Evolutionary conservation across 805 yeast species (phyloP), one percentile per base, ranked within the genome.

Genomic region (Candida insectorum): DNA sequence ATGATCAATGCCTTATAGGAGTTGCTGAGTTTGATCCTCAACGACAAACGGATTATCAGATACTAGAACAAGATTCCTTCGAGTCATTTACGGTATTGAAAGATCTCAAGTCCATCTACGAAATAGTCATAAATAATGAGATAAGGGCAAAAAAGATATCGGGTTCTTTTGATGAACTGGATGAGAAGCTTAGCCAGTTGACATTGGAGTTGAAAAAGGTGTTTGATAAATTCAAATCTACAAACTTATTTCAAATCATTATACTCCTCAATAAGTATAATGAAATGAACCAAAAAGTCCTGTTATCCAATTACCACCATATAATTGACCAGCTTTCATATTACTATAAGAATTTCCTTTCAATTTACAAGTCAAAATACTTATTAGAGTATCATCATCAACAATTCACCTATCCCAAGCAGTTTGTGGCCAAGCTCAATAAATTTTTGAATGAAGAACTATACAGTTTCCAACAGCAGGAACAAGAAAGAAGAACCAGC

Each of bases 1-100:
- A 79, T 48, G 96, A 88, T 54, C 87, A 85, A 51, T 84, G 95
- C 45, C 46, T 61, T 9, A 60, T 73, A 40, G 83, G 76, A 7
- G 49, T 62, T 3, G 57, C 58, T 4, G 56, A 71, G n/a, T 48
- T 53, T 15, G 51, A 60, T n/a, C 48, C 28, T 21, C 13, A 21
- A 40, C 5, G 31, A 33, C 4, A 60, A 38, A 33, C 45, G 17
- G 73, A 44, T 51, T 54, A 67, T 12, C 53, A 61, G 2, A 75
- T 80, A 2, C 58, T 83, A 3, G 56, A 57, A 13, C 65, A 65
- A 28, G 89, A 81, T 48, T 62, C 71, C 13, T 45, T 51, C 4
- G 85, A 84, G 40, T 63, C 84, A 4, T 73, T 77, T 1, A 70
- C 65, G 1, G 85, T 84, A 0, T 50, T 79, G 12, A 58, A 53